Percentiles rank a stretch among this genome's conserved stretches.
Conservation (phyloP, 352 stramenopile genomes). For the Plasmopara viticola region DNA sequence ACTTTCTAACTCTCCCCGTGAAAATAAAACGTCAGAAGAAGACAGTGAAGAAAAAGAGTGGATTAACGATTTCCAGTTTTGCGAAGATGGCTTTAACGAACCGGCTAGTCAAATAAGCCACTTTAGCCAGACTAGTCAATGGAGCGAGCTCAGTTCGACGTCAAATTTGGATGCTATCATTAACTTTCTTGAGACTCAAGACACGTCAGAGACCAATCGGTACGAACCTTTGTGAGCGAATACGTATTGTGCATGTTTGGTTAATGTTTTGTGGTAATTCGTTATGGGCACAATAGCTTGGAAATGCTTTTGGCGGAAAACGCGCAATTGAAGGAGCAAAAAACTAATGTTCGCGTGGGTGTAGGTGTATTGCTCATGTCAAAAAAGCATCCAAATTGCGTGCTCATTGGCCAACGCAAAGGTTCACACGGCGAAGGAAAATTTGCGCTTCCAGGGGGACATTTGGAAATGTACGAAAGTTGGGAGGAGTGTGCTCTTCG, state of each 20-base stretch:
- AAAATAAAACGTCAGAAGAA: constrained; percentile 40
- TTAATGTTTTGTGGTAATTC: constrained; percentile 7
- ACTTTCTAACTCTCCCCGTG: constrained; percentile 37
- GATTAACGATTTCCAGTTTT: constrained; percentile 45
- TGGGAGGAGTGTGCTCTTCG: constrained; percentile 74
- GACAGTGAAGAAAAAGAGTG: constrained; percentile 61
- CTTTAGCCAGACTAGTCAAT: constrained; percentile 68
- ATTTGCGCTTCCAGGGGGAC: constrained; percentile 64
- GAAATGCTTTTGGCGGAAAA: constrained; percentile 51
- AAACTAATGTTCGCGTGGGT: constrained; percentile 63
- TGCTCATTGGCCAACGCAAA: constrained; percentile 68
- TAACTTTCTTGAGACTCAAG: constrained; percentile 76
- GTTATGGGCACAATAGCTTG: constrained; percentile 28
- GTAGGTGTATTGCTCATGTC: constrained; percentile 74
- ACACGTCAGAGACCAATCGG: constrained; percentile 56
- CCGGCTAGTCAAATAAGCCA: constrained; percentile 67
- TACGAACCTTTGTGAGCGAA: constrained; percentile 9
- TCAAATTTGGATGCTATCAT: constrained; percentile 84
- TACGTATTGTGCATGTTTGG: neutral
- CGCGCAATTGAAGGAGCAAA: constrained; percentile 49
- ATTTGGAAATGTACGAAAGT: constrained; percentile 80
- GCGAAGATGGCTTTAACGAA: constrained; percentile 44
- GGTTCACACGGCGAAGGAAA: constrained; percentile 73
- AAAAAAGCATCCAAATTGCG: constrained; percentile 49
- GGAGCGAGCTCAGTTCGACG: constrained; percentile 77